Percentiles rank a stretch among this genome's conserved stretches.
Evolutionary conservation across 1,139 yeast species (phyloP).

Genomic region (Saccharomyces uvarum): DNA sequence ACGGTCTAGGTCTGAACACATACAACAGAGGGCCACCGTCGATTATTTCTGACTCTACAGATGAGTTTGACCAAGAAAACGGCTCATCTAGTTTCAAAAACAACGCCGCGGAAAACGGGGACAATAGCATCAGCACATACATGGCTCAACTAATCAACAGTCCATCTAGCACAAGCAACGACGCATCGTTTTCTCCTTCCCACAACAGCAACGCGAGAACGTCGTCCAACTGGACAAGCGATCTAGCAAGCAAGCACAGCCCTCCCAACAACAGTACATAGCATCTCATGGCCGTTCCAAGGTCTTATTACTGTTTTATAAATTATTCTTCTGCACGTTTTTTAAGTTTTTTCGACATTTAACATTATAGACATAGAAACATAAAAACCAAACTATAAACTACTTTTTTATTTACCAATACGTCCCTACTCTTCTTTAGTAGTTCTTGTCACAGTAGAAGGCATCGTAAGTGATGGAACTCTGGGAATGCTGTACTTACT

Average conservation of each 20-base stretch:
- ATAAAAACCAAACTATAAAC: not conserved
- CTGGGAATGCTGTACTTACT: not conserved
- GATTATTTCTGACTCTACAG: slow-evolving; percentile 16
- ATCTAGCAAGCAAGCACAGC: not conserved
- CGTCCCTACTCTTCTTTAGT: not conserved
- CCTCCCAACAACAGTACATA: not conserved
- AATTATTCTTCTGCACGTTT: not conserved
- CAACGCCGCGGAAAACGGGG: not conserved
- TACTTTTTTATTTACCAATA: not conserved
- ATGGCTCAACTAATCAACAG: slow-evolving; percentile 18
- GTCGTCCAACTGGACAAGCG: not conserved
- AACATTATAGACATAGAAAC: not conserved
- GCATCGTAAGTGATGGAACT: not conserved
- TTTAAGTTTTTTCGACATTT: not conserved
- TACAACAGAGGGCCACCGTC: slow-evolving; percentile 25
- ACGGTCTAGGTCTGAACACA: slow-evolving; percentile 22
- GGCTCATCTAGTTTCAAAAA: not conserved
- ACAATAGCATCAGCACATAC: slow-evolving; percentile 16
- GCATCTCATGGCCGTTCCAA: not conserved
- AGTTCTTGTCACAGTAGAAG: not conserved
- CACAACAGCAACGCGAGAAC: not conserved
- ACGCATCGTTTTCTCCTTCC: not conserved
- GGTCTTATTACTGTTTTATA: not conserved
- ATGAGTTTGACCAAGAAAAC: slow-evolving; percentile 6
- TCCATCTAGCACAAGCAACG: slow-evolving; percentile 5